These are phyloP conservation scores for Scheffersomyces spartinae DNA, from an alignment of 805 yeast genomes.

Conservation along the genomic window DNA sequence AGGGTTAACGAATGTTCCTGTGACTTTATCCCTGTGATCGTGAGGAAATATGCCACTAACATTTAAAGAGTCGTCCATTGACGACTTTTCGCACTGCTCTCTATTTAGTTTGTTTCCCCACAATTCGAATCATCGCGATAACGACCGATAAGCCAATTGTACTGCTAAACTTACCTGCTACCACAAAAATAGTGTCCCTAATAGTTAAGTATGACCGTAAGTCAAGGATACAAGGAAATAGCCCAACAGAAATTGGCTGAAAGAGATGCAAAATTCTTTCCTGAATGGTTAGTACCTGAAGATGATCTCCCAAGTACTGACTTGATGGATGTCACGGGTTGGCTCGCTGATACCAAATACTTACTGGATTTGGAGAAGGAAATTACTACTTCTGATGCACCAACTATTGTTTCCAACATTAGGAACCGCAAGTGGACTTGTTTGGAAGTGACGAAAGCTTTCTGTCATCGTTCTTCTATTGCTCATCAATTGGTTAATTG, in stretches of 20 bases:
- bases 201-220: too few species aligned
- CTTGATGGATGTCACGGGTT: conserved; percentile 24
- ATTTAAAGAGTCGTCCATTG: too few species aligned
- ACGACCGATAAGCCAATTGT: too few species aligned
- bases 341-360: conserved; percentile 24
- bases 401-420: conserved; percentile 15
- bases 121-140: too few species aligned
- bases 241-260: conserved; percentile 28
- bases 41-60: too few species aligned
- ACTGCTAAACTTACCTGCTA: too few species aligned
- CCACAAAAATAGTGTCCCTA: too few species aligned
- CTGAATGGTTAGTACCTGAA: conserved; percentile 33
- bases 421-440: conserved; percentile 27
- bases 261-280: conserved; percentile 31
- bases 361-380: conserved; percentile 22
- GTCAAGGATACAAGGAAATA: conserved; percentile 27
- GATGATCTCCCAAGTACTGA: conserved; percentile 16
- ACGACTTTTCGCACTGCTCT: too few species aligned
- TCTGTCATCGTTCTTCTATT: conserved; percentile 45
- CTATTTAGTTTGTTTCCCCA: too few species aligned
- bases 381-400: conserved; percentile 25
- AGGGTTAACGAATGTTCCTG: too few species aligned
- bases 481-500: conserved; percentile 43
- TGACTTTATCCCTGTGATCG: too few species aligned
- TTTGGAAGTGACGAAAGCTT: conserved; percentile 38